A percentile compares a stretch with the other conserved stretches of the same genome.
Conservation (phyloP, 768 basidiomycete genomes). For the Xerocomellus chrysenteron region DNA sequence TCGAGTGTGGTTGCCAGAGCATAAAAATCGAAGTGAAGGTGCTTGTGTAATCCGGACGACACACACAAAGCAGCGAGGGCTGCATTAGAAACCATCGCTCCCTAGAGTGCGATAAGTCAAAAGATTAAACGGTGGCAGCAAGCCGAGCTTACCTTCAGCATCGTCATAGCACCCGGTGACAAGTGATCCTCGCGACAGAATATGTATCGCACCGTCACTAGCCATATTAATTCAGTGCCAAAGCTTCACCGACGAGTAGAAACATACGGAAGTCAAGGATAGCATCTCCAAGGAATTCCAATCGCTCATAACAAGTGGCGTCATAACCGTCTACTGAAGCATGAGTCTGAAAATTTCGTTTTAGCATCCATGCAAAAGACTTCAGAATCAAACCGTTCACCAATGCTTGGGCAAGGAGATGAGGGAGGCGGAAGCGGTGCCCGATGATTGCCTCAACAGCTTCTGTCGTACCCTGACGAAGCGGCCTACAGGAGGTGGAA, state of each 20-base stretch:
- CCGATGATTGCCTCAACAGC: slow-evolving; percentile 66
- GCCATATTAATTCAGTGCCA: slow-evolving; percentile 1
- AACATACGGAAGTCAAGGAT: slow-evolving; percentile 78
- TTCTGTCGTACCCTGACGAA: slow-evolving; percentile 48
- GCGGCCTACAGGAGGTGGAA: slow-evolving; percentile 42
- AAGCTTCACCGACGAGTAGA: not conserved
- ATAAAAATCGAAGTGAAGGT: slow-evolving; percentile 58
- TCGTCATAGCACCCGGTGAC: slow-evolving; percentile 73
- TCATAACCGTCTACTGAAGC: slow-evolving; percentile 56
- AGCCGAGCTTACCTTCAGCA: slow-evolving; percentile 59
- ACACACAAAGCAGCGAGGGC: slow-evolving; percentile 76
- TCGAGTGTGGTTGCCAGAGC: slow-evolving; percentile 50
- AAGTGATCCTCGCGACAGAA: slow-evolving; percentile 61
- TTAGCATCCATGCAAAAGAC: slow-evolving; percentile 6
- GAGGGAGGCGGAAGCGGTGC: slow-evolving; percentile 57
- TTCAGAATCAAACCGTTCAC: slow-evolving; percentile 39
- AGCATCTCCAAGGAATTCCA: slow-evolving; percentile 87
- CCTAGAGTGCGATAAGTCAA: slow-evolving; percentile 40
- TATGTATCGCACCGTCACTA: slow-evolving; percentile 75
- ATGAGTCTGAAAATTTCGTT: slow-evolving; percentile 56
- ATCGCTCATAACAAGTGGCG: slow-evolving; percentile 63
- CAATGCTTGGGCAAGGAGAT: slow-evolving; percentile 70
- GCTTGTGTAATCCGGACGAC: slow-evolving; percentile 59
- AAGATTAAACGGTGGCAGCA: not conserved
- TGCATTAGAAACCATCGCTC: slow-evolving; percentile 84